Base-by-base conservation (phyloP, 495 filamentous ascomycete genomes). In the Penicillium canariense region DNA sequence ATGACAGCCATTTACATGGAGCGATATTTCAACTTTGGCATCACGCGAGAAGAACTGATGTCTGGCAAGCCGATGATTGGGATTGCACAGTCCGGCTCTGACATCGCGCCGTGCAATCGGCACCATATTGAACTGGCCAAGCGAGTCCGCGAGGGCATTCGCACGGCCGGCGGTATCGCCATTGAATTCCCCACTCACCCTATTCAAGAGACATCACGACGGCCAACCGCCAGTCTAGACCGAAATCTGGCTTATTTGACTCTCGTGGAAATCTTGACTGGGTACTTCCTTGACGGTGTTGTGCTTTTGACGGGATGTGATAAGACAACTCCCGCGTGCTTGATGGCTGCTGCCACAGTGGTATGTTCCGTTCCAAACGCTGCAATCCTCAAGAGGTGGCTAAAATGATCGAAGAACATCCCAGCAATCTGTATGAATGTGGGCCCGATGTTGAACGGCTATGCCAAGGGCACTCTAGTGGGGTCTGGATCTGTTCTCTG, bases 341-440 rank as follows among this genome's bases (percentile, higher is more conserved):
- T 82, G 47, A 82, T 82, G 78, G 78, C 80, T n/a, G 78, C 77
- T 18, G 78, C 76, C 45, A 80, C 78, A n/a, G 70, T 82, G 55
- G 75, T 78, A 51, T 30, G 75, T 71, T 15, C 43, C 12, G 48
- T 10, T n/a, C 28, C 11, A 28, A 35, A 17, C 6, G 3, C 0
- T 32, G 20, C 17, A 14, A 12, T 5, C 25, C 20, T 14, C n/a
- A 12, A 25, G 1, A 14, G 17, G 3, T 42, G 38, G 18, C 43
- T 50, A 28, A 57, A 10, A 4, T 18, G 9, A 14, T 10, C 12
- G 6, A 12, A 78, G 72, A 79, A 81, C 58, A 81, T 81, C 18
- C 80, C 80, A 4, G 75, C 80, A 3, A 77, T 81, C 25, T 81
- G 77, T 56, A 59, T 82, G 36, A 81, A 82, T 53, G 79, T 81